Base-by-base conservation (phyloP, 2,329 filamentous ascomycete genomes). In the Arthroderma sp. region DNA sequence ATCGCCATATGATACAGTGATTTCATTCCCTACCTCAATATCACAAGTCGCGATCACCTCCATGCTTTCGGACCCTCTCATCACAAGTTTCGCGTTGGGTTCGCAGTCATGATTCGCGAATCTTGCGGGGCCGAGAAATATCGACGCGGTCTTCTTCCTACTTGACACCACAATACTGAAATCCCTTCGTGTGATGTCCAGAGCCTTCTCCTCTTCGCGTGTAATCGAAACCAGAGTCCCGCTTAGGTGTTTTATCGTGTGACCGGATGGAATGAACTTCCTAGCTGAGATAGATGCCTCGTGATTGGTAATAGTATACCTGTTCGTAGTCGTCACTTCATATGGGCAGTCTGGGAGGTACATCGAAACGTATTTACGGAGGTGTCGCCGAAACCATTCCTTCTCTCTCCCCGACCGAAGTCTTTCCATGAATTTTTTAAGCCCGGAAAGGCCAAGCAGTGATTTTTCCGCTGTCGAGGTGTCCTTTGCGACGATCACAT, bases 71-170 rank as follows among this genome's bases (percentile, higher is more conserved):
- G 81, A 78, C 38, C 87, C 85, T 32, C 79, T 83, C 32, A 86
- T 95, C 54, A 85, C 81, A 38, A 98, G 74, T 57, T 81, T 78
- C 6, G 88, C 88, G 67, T 96, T 98, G 30, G 91, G 86, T 53
- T 83, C 76, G 66, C 91, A 98, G 62, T 98, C 91, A 64, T 98
- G 91, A 59, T 98, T 98, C 28, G 91, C 87, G 61, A 98, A 96
- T 42, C 91, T 80, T 31, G 91, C 91, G 5, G 91, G 93, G 0
- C 91, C 91, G 60, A 98, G 80, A 60, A 98, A 96, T 36, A 98
- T 70, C 42, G 85, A 94, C 29, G 88, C 83, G 49, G 82, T 82
- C 65, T 94, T 95, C 65, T 84, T 89, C 47, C 91, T 77, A 52
- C 86, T 89, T 50, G 88, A 94, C 58, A 95, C 84, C 30, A 98